Percentiles rank a stretch among this genome's conserved stretches.
Conservation (phyloP, 331 rosid species). For the Prunus yedoensis region DNA sequence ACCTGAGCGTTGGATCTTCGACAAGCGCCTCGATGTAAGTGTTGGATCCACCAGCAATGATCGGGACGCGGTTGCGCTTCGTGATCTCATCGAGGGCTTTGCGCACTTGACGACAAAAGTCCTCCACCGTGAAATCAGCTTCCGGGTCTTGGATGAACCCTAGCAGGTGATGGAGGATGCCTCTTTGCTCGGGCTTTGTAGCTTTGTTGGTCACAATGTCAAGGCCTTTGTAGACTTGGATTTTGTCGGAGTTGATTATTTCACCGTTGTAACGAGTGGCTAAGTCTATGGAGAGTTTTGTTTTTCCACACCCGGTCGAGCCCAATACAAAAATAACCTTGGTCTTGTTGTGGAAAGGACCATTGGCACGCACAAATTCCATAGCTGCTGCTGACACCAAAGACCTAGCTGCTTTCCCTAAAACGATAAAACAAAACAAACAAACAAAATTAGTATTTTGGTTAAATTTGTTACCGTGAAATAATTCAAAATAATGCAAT, state of each 20-base stretch:
- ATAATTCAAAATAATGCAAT: no score
- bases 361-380: not conserved
- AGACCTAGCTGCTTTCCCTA: no score
- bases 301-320: constrained; percentile 37
- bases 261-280: constrained; percentile 25
- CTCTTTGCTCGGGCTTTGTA: constrained; percentile 8
- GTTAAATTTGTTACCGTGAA: no score
- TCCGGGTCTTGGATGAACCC: constrained; percentile 19
- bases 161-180: constrained; percentile 36
- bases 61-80: no score
- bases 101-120: constrained; percentile 9
- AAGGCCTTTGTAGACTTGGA: constrained; percentile 34
- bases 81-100: not conserved
- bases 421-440: no score
- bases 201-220: constrained; percentile 40
- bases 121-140: constrained; percentile 19
- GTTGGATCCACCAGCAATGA: no score
- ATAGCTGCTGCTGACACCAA: not conserved
- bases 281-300: constrained; percentile 33
- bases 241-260: constrained; percentile 41
- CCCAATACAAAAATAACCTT: constrained; percentile 37
- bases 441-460: no score
- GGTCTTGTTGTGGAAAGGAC: not conserved
- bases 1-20: no score
- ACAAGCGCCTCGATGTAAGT: no score